phyloP scores from a whole-genome alignment of 257 asterid genomes.

The Capsicum chinense region DNA sequence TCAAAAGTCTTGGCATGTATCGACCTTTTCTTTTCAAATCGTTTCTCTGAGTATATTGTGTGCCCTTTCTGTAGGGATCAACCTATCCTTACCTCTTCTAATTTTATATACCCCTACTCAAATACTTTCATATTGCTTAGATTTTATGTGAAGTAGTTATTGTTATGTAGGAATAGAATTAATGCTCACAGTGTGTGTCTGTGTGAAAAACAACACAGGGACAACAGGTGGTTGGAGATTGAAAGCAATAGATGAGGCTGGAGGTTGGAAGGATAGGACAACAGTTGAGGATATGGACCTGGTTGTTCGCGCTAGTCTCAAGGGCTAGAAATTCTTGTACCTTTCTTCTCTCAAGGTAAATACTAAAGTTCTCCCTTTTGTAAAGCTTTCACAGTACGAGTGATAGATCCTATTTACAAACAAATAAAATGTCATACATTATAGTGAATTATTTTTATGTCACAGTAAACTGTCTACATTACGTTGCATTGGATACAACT shows the following conservation, averaged over 20 bases:
- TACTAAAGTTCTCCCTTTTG: background rate
- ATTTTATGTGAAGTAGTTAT: background rate
- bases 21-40: too few relatives aligned
- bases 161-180: background rate
- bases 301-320: slow-evolving; percentile 51
- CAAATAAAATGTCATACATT: slow-evolving; percentile 5
- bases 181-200: background rate
- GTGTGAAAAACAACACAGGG: slow-evolving; percentile 21
- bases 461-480: too few relatives aligned
- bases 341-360: slow-evolving; percentile 42
- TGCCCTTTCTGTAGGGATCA: too few relatives aligned
- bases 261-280: slow-evolving; percentile 56
- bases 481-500: background rate
- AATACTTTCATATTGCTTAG: background rate
- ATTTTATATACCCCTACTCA: too few relatives aligned
- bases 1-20: too few relatives aligned
- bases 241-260: slow-evolving; percentile 46
- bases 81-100: too few relatives aligned
- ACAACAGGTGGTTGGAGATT: slow-evolving; percentile 55
- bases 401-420: slow-evolving; percentile 10
- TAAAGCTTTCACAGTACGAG: background rate
- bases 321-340: slow-evolving; percentile 54
- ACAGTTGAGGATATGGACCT: slow-evolving; percentile 56
- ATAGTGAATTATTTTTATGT: too few relatives aligned
- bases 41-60: too few relatives aligned